Evolutionary conservation across 495 filamentous ascomycete species (phyloP), one percentile per base, ranked within the genome.

Genomic region (Aspergillus affinis): DNA sequence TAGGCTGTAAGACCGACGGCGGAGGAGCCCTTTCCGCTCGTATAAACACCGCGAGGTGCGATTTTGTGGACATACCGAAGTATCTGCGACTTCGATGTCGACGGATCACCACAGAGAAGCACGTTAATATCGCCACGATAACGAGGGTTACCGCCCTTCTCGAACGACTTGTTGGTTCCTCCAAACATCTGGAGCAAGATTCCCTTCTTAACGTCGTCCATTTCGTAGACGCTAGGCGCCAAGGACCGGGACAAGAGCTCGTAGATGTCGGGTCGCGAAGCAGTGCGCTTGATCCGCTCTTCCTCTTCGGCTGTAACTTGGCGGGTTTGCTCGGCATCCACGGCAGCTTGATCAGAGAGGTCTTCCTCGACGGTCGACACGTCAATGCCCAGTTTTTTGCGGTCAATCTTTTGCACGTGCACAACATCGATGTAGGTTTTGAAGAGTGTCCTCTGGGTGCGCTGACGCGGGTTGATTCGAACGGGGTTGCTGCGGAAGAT

Each of bases 1-100:
- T 98, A 98, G 41, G 94, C 94, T 0, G 94, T 98, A n/a, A 98
- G 82, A 88, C 94, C 94, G 50, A 98, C 94, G 26, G 94, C 94
- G 6, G 93, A 97, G 7, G 93, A 97, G 51, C 94, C 95, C 68
- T 98, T 98, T 51, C 94, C 94, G 66, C 90, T 95, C 30, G 94
- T 98, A 74, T 98, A 98, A 2, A 98, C 91, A 72, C 95, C 94
- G 44, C 94, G 88, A 47, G 96, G 94, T 4, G 94, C 95, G 66
- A 98, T 98, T 75, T 95, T 92, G 82, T 98, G 93, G 3, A 98
- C 88, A 67, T 98, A 98, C 60, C 90, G 82, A 55, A 98, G 82
- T 21, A 98, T 71, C 72, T 98, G 95, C 9, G 94, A 98, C 73
- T 98, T 98, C 13, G 94, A 81, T 0, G 94, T 98, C 2, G 94